Evolutionary conservation across 176 grass and related monocot species (phyloP), one percentile per base, ranked within the genome.

Genomic region (Avena sativa): DNA sequence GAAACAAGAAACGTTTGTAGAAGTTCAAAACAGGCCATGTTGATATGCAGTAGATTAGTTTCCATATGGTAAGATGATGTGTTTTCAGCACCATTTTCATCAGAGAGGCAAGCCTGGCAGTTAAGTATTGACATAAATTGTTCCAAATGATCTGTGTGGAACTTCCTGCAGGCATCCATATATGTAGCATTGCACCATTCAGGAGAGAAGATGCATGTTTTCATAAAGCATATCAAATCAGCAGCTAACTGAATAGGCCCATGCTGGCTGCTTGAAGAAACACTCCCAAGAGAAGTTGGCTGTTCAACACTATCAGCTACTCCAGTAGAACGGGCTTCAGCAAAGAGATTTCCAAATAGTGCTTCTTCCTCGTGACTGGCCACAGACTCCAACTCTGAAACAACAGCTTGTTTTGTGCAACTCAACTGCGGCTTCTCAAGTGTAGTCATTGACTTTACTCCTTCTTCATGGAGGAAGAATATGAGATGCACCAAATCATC

Each of bases 321-420:
- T 80, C 90, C 92, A 32, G 84, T 73, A 43, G 93, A 87, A 19
- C 83, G 92, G 78, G 92, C 85, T 93, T 98, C 93, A 72, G 93
- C 79, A 92, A 98, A 98, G 74, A 98, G 92, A 86, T 98, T 87
- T 43, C 93, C 96, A 81, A 98, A 98, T 51, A 96, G 89, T 69
- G 93, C 96, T 56, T 98, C 96, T 81, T 98, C 96, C 76, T 98
- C 96, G n/a, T 96, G 96, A 77, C 87, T 92, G 55, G 74, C 79
- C 79, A 90, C 85, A 81, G 79, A 91, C 56, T 98, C 96, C 71
- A 86, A 86, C 83, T 98, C 96, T 83, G 92, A 91, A 82, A 89
- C 71, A 82, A 79, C 20, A 79, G 81, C 77, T 86, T 91, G 86
- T 88, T 96, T 96, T 58, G 80, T 76, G 82, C 86, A 92, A 87